Percentiles rank a stretch among this genome's conserved stretches.
phyloP scores from a whole-genome alignment of 2,329 filamentous ascomycete genomes.

The Nothomitra cinnamomea region DNA sequence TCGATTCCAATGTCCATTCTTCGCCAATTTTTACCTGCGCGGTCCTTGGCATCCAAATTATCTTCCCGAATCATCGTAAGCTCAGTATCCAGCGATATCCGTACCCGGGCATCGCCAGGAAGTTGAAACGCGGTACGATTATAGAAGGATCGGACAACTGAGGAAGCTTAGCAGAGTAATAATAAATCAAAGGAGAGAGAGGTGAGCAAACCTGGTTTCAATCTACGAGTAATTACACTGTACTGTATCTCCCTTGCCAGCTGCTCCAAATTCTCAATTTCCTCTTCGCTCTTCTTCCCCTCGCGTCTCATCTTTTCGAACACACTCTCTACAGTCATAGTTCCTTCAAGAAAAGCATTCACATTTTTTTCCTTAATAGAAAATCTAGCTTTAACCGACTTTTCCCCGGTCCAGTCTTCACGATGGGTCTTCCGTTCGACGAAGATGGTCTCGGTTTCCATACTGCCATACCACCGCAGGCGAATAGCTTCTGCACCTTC shows the following conservation, averaged over 20 bases:
- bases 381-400: conserved; percentile 96
- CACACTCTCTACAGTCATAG: conserved; percentile 69
- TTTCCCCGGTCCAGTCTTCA: conserved; percentile 97
- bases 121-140: conserved; percentile 96
- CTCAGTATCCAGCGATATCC: conserved; percentile 93
- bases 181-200: neutral
- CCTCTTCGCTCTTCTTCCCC: conserved; percentile 81
- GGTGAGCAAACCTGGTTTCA: conserved; percentile 22
- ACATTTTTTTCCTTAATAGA: conserved; percentile 93
- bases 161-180: conserved; percentile 27
- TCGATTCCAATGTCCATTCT: conserved; percentile 96
- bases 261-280: conserved; percentile 80
- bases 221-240: conserved; percentile 70
- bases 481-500: conserved; percentile 95
- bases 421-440: conserved; percentile 96
- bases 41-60: conserved; percentile 63
- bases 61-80: conserved; percentile 91
- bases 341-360: conserved; percentile 73
- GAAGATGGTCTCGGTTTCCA: conserved; percentile 90
- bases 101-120: conserved; percentile 85
- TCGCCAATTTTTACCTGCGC: conserved; percentile 81
- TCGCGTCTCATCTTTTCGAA: conserved; percentile 95
- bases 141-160: conserved; percentile 91
- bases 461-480: conserved; percentile 91
- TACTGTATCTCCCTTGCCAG: conserved; percentile 88